Evolutionary conservation across 257 asterid genomes (phyloP).

Genomic region (Nemophila menziesii): DNA sequence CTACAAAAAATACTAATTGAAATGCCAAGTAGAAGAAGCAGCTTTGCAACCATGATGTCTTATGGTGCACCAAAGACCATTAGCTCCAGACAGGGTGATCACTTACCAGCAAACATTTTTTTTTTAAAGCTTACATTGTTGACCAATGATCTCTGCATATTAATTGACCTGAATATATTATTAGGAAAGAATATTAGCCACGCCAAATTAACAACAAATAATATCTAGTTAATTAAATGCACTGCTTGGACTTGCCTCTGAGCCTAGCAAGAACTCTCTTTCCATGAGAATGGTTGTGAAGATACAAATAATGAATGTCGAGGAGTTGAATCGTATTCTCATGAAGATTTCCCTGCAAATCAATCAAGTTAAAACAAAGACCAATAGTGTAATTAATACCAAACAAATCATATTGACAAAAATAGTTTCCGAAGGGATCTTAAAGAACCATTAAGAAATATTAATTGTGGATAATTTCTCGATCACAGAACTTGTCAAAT

Average conservation of each 20-base stretch:
- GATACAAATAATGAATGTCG: slow-evolving; percentile 5
- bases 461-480: slow-evolving; percentile 30
- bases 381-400: too few species aligned
- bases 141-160: too few species aligned
- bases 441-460: slow-evolving; percentile 37
- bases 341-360: slow-evolving; percentile 28
- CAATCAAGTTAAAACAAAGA: neutral
- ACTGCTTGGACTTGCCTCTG: slow-evolving; percentile 17
- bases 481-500: slow-evolving; percentile 16
- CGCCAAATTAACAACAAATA: too few species aligned
- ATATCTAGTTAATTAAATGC: slow-evolving; percentile 6
- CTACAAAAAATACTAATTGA: too few species aligned
- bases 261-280: slow-evolving; percentile 38
- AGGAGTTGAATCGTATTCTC: slow-evolving; percentile 15
- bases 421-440: slow-evolving; percentile 62
- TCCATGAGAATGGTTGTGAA: slow-evolving; percentile 70
- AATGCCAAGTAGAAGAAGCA: too few species aligned
- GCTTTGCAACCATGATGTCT: too few species aligned
- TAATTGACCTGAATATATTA: too few species aligned
- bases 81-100: too few species aligned
- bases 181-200: too few species aligned
- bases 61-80: too few species aligned
- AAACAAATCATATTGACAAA: slow-evolving; percentile 54
- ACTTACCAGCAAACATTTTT: too few species aligned
- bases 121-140: too few species aligned